Conservation (phyloP, 2,329 filamentous ascomycete genomes). For the Trichoderma breve region DNA sequence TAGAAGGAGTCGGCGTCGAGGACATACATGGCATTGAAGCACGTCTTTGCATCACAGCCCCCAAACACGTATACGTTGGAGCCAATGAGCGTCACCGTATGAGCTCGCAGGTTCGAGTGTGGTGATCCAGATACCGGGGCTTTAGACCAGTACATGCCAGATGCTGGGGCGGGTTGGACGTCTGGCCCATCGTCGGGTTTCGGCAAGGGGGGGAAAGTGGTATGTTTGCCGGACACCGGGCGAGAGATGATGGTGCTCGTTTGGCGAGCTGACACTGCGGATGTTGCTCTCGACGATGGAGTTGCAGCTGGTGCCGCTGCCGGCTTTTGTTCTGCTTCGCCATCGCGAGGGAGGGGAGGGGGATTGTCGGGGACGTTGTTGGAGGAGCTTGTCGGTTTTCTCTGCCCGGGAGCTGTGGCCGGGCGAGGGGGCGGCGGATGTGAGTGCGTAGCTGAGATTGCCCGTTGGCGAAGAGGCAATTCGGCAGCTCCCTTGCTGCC, state of each 20-base stretch:
- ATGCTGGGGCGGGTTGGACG: slow-evolving; percentile 61
- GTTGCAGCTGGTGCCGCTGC: slow-evolving; percentile 1
- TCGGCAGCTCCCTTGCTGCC: slow-evolving; percentile 45
- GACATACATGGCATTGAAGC: slow-evolving; percentile 69
- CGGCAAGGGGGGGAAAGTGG: slow-evolving; percentile 56
- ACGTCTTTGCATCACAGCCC: slow-evolving; percentile 63
- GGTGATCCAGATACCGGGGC: slow-evolving; percentile 62
- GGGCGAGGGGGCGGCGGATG: slow-evolving; percentile 30
- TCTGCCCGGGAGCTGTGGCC: slow-evolving; percentile 27
- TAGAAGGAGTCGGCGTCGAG: slow-evolving; percentile 69
- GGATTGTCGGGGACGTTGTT: slow-evolving; percentile 36
- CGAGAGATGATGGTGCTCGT: slow-evolving; percentile 24
- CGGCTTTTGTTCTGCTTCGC: slow-evolving; percentile 14
- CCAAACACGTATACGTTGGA: slow-evolving; percentile 68
- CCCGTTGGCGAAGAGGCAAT: slow-evolving; percentile 52
- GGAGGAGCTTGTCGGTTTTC: slow-evolving; percentile 29
- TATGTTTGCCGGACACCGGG: slow-evolving; percentile 41
- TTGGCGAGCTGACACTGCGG: slow-evolving; percentile 24
- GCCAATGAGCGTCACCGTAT: slow-evolving; percentile 64
- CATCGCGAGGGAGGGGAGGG: slow-evolving; percentile 37
- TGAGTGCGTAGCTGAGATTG: slow-evolving; percentile 48
- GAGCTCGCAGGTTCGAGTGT: slow-evolving; percentile 61
- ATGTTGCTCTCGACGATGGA: slow-evolving; percentile 25
- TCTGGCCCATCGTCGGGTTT: slow-evolving; percentile 57
- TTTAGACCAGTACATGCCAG: slow-evolving; percentile 71